Evolutionary conservation across 495 filamentous ascomycete species (phyloP), one percentile per base, ranked within the genome.

Genomic region (Xylaria telfairii): DNA sequence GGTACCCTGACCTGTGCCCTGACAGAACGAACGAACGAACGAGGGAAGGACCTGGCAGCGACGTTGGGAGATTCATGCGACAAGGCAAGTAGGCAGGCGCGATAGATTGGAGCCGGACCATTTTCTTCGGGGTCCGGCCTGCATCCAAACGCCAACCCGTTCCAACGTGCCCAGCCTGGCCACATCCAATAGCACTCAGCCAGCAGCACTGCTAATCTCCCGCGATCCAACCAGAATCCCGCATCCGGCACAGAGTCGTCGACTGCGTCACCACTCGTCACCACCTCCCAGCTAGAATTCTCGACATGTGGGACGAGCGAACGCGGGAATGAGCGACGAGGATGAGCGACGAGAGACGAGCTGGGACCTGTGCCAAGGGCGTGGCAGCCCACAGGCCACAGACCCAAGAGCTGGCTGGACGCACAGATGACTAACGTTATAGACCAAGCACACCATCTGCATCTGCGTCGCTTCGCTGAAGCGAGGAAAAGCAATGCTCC

Each of bases 161-260:
- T 65, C 41, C 46, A 65, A 37, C 46, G 44, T 65, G 42, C 28
- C 63, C 63, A 65, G 63, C 28, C 63, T 39, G 10, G 44, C 26
- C 46, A 47, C 61, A 44, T 72, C 64, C 70, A 76, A 70, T 70
- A 63, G 68, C 61, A 65, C 65, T 21, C 47, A 72, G 66, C 73
- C 72, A 76, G 62, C 70, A 59, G 68, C 73, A 65, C 30, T 75
- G 71, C 61, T 72, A 78, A 78, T 78, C 71, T 78, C 76, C 76
- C 76, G 57, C 68, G 59, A 66, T 57, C 73, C 65, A 68, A 71
- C 63, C 67, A 73, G 67, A 63, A 72, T 73, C 65, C 72, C 54
- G 71, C 72, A 62, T 62, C 37, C 59, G 59, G 59, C 59, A 62
- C 37, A 26, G 17, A 42, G n/a, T 62, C 59, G 17, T 15, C 8